A percentile compares a stretch with the other conserved stretches of the same genome.
phyloP scores from a whole-genome alignment of 768 basidiomycete species.

The Phylloporus sp. region DNA sequence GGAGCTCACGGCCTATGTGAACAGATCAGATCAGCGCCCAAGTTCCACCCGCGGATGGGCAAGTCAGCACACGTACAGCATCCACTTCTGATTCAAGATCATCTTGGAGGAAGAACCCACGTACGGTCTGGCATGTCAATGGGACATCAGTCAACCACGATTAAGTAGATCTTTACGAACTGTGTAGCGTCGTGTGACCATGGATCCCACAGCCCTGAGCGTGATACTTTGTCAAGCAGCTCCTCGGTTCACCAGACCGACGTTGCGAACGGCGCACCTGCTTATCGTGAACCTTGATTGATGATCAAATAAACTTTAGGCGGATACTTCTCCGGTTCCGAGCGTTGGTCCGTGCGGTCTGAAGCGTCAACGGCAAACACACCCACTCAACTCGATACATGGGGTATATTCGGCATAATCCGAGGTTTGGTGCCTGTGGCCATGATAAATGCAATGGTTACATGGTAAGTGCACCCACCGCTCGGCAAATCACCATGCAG shows the following conservation, averaged over 20 bases:
- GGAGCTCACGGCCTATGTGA: slow-evolving; percentile 15
- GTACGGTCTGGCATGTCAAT: slow-evolving; percentile 8
- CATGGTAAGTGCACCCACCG: no score
- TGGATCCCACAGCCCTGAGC: not conserved
- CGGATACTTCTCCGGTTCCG: not conserved
- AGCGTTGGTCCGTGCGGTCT: not conserved
- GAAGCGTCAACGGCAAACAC: not conserved
- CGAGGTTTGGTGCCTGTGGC: no score
- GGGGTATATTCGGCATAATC: not conserved
- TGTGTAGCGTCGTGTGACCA: not conserved
- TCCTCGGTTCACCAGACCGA: not conserved
- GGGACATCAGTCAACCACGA: not conserved
- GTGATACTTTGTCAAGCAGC: not conserved
- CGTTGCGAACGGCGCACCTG: not conserved
- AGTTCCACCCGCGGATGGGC: not conserved
- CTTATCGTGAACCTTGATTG: not conserved
- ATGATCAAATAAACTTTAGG: not conserved
- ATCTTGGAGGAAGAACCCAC: slow-evolving; percentile 19
- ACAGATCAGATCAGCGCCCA: slow-evolving; percentile 1
- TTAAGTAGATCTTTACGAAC: not conserved
- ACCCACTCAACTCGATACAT: not conserved
- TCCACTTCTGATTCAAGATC: slow-evolving; percentile 13
- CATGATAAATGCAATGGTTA: not conserved
- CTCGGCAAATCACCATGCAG: no score
- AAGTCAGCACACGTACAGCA: slow-evolving; percentile 5